Evolutionary conservation across 2,329 filamentous ascomycete genomes (phyloP), one percentile per base, ranked within the genome.

Genomic region (Aspergillus neoniger): DNA sequence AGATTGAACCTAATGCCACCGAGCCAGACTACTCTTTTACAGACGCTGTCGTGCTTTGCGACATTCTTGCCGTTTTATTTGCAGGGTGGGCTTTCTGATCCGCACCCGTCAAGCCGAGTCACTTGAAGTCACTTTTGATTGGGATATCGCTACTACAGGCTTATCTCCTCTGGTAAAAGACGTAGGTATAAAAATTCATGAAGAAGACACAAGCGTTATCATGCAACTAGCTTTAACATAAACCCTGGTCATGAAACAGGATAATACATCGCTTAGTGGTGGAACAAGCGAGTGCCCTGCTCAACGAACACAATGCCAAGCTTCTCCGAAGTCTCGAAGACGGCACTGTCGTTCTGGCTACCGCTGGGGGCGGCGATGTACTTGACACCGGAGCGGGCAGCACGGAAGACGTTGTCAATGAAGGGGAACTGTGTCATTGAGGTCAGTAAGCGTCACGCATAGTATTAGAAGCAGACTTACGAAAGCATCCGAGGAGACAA

Each of bases 321-420:
- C 82, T 94, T 92, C 82, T 96, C 92, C 5, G 93, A 92, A 10
- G 93, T 96, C 75, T 92, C 89, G 70, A 96, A 80, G 54, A 81
- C 79, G 21, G 79, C 73, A 9, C 71, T 70, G 60, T 81, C 79
- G 61, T 81, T 81, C 70, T 81, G 79, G 68, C 78, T 96, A 60
- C 95, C 95, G 54, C 87, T 90, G 9, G 95, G 95, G 41, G 94
- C 94, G 57, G 95, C 94, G 72, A 98, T 91, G 82, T 96, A 99
- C 83, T 96, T 98, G 74, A 87, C 92, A 53, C 95, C 95, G 21
- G 92, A 96, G 71, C 92, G 86, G 64, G 87, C 88, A 55, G 92
- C 91, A 67, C 95, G 88, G 86, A 96, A 97, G 67, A 99, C 90
- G 72, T 99, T 99, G 83, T 99, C 95, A 72, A 92, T 91, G 81